Evolutionary conservation across 306 rosid species (phyloP), one percentile per base, ranked within the genome.

Genomic region (Pyrus pyrifolia): DNA sequence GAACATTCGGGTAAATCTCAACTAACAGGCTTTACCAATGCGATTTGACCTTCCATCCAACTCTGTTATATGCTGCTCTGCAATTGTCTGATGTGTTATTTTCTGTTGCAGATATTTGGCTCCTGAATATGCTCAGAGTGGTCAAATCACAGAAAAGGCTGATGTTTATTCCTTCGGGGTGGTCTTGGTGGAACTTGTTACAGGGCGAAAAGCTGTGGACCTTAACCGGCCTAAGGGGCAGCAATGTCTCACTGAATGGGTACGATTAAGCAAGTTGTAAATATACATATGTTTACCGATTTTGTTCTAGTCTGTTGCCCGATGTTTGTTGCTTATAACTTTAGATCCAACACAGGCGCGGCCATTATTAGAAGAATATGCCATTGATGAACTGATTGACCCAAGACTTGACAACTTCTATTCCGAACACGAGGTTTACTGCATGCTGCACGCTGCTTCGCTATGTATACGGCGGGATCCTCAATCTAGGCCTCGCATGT

Each of bases 241-340:
- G 79, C 99, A 96, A 61, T 96, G 98, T 83, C 99, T 96, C 75
- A 80, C 99, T 66, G 99, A 96, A 75, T 96, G 99, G 99, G 99
- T 96, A 82, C 59, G 90, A 68, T 77, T 18, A 55, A 62, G 57
- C 30, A 57, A 80, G 73, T 33, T 60, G 8, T 23, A 8, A 2
- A 17, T 27, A 17, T 12, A 13, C 38, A 19, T 57, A 2, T 4
- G 52, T 72, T 49, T 42, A 42, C 45, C 45, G 45, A 42, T 42
- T 9, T 71, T 23, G 4, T 60, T 40, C 68, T 30, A 0, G 11
- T 8, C 23, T 74, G 60, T 44, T 44, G 58, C 68, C 4, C 18
- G 3, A 40, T 73, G 6, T 49, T 23, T 60, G 42, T 60, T 61
- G 70, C 76, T 46, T 45, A 40, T 29, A 15, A 10, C 17, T 70